These are phyloP conservation scores for Kodamaea laetipori DNA, from an alignment of 805 yeast species.

Conservation along the genomic window DNA sequence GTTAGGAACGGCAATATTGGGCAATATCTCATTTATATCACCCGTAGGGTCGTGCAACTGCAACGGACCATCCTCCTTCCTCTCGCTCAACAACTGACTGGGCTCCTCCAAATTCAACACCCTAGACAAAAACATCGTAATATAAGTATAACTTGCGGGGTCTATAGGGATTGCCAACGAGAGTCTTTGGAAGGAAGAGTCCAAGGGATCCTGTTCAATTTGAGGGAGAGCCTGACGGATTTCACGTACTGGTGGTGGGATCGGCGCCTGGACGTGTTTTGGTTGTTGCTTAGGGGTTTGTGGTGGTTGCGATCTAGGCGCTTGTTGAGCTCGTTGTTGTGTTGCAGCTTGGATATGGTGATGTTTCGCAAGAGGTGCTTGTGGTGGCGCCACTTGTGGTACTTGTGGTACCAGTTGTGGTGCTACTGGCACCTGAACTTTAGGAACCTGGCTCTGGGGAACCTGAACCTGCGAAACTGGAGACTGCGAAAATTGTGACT, in stretches of 20 bases:
- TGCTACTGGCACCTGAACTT: no score
- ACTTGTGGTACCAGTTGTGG: no score
- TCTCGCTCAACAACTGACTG: neutral
- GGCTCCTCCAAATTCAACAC: constrained; percentile 22
- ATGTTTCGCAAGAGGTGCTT: no score
- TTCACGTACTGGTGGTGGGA: neutral
- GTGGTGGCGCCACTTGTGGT: no score
- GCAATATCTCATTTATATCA: constrained; percentile 29
- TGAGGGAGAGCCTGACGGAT: neutral
- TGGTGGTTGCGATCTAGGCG: no score
- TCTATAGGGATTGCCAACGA: constrained; percentile 31
- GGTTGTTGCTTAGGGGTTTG: no score
- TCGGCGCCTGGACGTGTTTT: no score
- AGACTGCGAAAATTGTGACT: no score
- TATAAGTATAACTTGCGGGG: constrained; percentile 28
- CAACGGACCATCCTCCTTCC: neutral
- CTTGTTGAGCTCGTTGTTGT: no score
- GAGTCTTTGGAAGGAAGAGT: constrained; percentile 20
- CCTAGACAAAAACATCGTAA: constrained; percentile 28
- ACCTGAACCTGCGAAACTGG: no score
- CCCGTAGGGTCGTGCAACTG: neutral
- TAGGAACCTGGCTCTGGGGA: no score
- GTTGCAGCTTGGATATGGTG: no score
- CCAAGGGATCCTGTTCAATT: constrained; percentile 2
- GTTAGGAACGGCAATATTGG: constrained; percentile 35